phyloP scores from a whole-genome alignment of 331 rosid genomes.

The Saraca asoca region DNA sequence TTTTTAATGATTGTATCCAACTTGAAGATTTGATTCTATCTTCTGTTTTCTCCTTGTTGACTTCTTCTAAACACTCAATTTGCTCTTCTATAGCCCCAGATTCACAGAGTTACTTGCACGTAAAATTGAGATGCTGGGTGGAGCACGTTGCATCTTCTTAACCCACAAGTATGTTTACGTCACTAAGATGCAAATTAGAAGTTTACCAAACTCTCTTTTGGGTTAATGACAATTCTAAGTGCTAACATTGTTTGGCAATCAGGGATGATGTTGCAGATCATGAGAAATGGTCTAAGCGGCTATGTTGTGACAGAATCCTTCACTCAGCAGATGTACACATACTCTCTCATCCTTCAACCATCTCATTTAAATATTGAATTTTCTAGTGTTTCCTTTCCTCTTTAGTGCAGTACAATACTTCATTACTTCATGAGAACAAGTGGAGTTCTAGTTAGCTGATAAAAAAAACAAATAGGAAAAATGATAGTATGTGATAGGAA shows the following conservation, averaged over 20 bases:
- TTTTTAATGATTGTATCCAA: neutral
- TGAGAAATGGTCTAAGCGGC: slow-evolving; percentile 22
- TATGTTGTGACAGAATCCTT: slow-evolving; percentile 18
- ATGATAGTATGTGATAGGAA: no score
- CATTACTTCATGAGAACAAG: neutral
- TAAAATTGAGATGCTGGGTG: slow-evolving; percentile 26
- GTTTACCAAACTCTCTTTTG: neutral
- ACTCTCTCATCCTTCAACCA: neutral
- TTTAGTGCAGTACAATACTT: neutral
- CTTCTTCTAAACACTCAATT: neutral
- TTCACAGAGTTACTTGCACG: slow-evolving; percentile 10
- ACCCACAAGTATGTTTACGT: slow-evolving; percentile 19
- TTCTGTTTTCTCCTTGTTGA: neutral
- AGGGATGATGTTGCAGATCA: slow-evolving; percentile 32
- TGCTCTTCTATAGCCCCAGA: slow-evolving; percentile 18
- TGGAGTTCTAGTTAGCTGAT: neutral
- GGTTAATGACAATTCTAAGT: neutral
- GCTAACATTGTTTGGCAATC: neutral
- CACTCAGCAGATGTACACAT: slow-evolving; percentile 16
- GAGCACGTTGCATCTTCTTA: slow-evolving; percentile 20
- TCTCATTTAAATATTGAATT: neutral
- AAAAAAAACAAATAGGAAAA: neutral
- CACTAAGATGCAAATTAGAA: neutral
- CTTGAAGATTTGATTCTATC: neutral
- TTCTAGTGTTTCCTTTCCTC: neutral